These are phyloP conservation scores for Auxenochlorella pyrenoidosa DNA, from an alignment of 139 green algal genomes.

Conservation along the genomic window DNA sequence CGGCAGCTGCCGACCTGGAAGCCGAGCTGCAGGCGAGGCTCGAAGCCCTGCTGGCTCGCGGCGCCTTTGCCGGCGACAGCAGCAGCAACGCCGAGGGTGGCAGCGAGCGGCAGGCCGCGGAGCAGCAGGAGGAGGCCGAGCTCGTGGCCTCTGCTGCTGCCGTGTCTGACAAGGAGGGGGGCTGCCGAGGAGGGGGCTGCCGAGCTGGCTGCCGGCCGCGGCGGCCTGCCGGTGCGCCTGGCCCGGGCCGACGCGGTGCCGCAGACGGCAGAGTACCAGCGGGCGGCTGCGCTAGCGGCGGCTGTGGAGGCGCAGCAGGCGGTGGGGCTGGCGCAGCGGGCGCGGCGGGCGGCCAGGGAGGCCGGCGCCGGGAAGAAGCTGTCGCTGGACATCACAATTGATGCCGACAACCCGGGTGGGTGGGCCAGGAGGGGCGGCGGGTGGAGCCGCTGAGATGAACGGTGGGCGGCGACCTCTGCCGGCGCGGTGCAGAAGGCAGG, in stretches of 20 bases:
- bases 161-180: background rate
- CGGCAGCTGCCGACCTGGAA: background rate
- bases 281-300: conserved; percentile 6
- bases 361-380: background rate
- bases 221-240: background rate
- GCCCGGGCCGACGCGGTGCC: background rate
- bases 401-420: conserved; percentile 14
- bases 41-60: background rate
- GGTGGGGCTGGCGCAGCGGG: background rate
- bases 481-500: too few species aligned
- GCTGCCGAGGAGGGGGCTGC: background rate
- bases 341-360: background rate
- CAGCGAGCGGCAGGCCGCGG: background rate
- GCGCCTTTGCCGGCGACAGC: background rate
- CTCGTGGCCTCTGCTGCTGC: background rate
- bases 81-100: background rate
- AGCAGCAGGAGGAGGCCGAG: background rate
- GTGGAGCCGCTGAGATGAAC: too few species aligned
- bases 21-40: background rate
- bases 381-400: conserved; percentile 20
- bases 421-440: too few species aligned
- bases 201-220: background rate
- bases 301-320: conserved; percentile 5
- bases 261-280: conserved; percentile 3
- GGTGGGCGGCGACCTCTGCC: too few species aligned